Evolutionary conservation across 179 eudicot genomes (phyloP).

Genomic region (Amaranthus tricolor): DNA sequence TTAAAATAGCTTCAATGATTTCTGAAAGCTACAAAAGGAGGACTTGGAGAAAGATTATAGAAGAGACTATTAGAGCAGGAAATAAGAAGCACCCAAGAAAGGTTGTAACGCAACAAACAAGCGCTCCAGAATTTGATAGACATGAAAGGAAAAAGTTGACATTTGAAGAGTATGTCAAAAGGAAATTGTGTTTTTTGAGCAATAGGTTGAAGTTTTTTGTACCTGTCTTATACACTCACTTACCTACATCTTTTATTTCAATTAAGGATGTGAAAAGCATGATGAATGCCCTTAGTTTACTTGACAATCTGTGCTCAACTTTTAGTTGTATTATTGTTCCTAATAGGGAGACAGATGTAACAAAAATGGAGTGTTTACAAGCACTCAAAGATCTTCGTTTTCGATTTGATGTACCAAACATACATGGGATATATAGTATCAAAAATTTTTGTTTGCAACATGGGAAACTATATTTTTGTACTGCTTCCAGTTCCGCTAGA

Average conservation of each 20-base stretch:
- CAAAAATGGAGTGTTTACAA: slow-evolving; percentile 28
- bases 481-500: slow-evolving; percentile 51
- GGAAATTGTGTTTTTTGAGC: slow-evolving; percentile 12
- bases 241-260: slow-evolving; percentile 45
- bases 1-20: background rate
- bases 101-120: background rate
- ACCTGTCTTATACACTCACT: slow-evolving; percentile 37
- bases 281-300: slow-evolving; percentile 27
- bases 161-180: slow-evolving; percentile 42
- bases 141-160: slow-evolving; percentile 8
- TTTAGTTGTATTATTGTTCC: slow-evolving; percentile 8
- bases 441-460: slow-evolving; percentile 38
- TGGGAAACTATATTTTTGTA: slow-evolving; percentile 50
- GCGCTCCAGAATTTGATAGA: background rate
- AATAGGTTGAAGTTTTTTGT: slow-evolving; percentile 7
- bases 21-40: slow-evolving; percentile 6
- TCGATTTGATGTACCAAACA: slow-evolving; percentile 23
- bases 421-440: background rate
- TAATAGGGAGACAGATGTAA: background rate
- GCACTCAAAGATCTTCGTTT: slow-evolving; percentile 32
- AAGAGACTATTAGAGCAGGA: slow-evolving; percentile 4
- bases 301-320: slow-evolving; percentile 20
- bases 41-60: slow-evolving; percentile 16
- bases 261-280: slow-evolving; percentile 31
- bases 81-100: slow-evolving; percentile 1